Conservation (phyloP, 139 green algal species). For the Marvania coccoides region DNA sequence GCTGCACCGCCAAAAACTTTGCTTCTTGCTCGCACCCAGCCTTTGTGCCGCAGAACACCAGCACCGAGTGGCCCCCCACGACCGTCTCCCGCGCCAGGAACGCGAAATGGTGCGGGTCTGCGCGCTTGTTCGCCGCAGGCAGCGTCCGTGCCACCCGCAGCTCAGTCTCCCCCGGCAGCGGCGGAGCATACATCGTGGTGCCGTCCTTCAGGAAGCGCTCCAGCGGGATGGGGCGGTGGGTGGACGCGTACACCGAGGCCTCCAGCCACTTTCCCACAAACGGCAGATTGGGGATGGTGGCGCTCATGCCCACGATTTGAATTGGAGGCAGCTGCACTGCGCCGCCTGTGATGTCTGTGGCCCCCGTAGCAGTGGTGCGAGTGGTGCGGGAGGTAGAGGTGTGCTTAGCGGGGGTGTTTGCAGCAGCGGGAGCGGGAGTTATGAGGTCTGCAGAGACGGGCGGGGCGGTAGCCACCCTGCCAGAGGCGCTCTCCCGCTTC, state of each 20-base stretch:
- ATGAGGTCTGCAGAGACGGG: background rate
- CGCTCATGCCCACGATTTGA: constrained; percentile 91
- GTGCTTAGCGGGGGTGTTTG: background rate
- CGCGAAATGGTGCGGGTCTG: constrained; percentile 53
- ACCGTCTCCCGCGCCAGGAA: constrained; percentile 54
- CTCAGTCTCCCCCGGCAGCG: background rate
- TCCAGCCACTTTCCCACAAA: constrained; percentile 77
- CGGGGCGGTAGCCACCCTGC: background rate
- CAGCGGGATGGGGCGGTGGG: constrained; percentile 82
- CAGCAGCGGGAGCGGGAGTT: background rate
- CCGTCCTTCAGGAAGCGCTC: constrained; percentile 63
- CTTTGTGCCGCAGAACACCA: constrained; percentile 79
- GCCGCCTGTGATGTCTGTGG: background rate
- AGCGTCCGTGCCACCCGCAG: background rate
- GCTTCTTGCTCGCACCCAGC: background rate
- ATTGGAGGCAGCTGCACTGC: constrained; percentile 7
- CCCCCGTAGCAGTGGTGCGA: background rate
- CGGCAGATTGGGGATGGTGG: constrained; percentile 81
- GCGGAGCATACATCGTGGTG: background rate
- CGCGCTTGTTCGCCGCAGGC: background rate
- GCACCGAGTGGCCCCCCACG: constrained; percentile 53
- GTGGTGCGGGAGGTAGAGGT: background rate
- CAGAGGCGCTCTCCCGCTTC: background rate
- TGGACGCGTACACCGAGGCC: constrained; percentile 70
- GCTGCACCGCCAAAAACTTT: background rate